These are phyloP conservation scores for Akebia trifoliata DNA, from an alignment of 164 flowering plant species.

Conservation along the genomic window DNA sequence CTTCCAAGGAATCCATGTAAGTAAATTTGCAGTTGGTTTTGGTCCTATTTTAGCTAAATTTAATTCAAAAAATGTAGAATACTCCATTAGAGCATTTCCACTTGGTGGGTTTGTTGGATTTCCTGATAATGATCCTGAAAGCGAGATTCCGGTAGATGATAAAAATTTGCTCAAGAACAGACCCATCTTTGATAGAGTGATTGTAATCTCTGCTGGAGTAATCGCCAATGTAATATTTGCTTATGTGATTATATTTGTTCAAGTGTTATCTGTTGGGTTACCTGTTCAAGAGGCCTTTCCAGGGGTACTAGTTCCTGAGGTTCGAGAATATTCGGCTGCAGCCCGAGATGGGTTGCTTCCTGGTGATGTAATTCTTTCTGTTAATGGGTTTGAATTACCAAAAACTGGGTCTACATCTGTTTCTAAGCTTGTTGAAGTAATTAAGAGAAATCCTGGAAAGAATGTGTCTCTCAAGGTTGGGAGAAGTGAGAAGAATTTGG, in stretches of 20 bases:
- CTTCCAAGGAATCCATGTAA: slow-evolving; percentile 95
- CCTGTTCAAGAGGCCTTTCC: slow-evolving; percentile 90
- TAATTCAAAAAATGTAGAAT: slow-evolving; percentile 85
- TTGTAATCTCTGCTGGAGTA: slow-evolving; percentile 94
- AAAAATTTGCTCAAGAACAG: slow-evolving; percentile 80
- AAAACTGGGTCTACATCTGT: slow-evolving; percentile 50
- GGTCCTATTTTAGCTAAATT: slow-evolving; percentile 96
- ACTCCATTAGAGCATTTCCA: slow-evolving; percentile 93
- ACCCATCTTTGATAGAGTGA: slow-evolving; percentile 71
- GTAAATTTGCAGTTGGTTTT: slow-evolving; percentile 94
- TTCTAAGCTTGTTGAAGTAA: slow-evolving; percentile 63
- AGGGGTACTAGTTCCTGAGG: slow-evolving; percentile 91
- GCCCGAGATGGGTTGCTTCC: slow-evolving; percentile 77
- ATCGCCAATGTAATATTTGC: slow-evolving; percentile 87
- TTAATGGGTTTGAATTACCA: slow-evolving; percentile 55
- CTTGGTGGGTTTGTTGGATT: slow-evolving; percentile 96
- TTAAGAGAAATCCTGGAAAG: slow-evolving; percentile 60
- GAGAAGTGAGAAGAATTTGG: slow-evolving; percentile 49
- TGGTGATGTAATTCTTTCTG: slow-evolving; percentile 77
- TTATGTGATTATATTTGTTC: slow-evolving; percentile 64
- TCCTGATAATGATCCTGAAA: slow-evolving; percentile 98
- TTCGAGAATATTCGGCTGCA: slow-evolving; percentile 73
- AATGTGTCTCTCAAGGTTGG: slow-evolving; percentile 62
- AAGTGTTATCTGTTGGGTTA: slow-evolving; percentile 78
- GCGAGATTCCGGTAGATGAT: slow-evolving; percentile 87